Evolutionary conservation across 2,329 filamentous ascomycete genomes (phyloP), one percentile per base, ranked within the genome.

Genomic region (Claviceps capensis): DNA sequence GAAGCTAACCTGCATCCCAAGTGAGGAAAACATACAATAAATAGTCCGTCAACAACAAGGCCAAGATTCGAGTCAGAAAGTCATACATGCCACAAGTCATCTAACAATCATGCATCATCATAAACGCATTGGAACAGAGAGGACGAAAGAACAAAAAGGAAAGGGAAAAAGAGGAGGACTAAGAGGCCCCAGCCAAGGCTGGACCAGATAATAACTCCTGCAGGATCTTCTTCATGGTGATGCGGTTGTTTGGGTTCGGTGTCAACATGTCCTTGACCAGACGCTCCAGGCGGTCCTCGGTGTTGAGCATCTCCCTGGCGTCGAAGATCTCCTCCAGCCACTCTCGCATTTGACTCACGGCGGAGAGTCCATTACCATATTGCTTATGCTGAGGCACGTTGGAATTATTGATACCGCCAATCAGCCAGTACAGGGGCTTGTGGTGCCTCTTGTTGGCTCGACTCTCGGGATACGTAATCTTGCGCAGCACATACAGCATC

Each of bases 401-500:
- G 53, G 60, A 65, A 52, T 67, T 71, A 62, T 81, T 77, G 42
- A 81, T 66, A 41, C 78, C 75, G 1, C 75, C 75, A 55, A 81
- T 81, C 59, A 72, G 67, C 77, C 78, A 81, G 63, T 79, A 78
- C 19, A 81, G 64, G 30, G 74, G 73, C 52, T 69, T 70, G 53
- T 77, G 73, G 1, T 70, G 67, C 50, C 70, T 69, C 26, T 72
- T 64, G 4, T 72, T 64, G 3, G 69, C 73, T 19, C 78, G 72
- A 37, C 63, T 66, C 55, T 81, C 78, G 1, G 78, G 78, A 52
- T 78, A 77, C 0, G 72, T 59, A 38, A 81, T 76, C 63, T 77
- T 77, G 56, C 71, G 68, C 51, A 81, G 62, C 4, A 78, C 72
- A 55, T 81, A 81, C 19, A 81, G 69, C 77, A 81, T 80, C 34